These are phyloP conservation scores for Taxillus chinensis DNA, from an alignment of 164 flowering plant species.

Conservation along the genomic window DNA sequence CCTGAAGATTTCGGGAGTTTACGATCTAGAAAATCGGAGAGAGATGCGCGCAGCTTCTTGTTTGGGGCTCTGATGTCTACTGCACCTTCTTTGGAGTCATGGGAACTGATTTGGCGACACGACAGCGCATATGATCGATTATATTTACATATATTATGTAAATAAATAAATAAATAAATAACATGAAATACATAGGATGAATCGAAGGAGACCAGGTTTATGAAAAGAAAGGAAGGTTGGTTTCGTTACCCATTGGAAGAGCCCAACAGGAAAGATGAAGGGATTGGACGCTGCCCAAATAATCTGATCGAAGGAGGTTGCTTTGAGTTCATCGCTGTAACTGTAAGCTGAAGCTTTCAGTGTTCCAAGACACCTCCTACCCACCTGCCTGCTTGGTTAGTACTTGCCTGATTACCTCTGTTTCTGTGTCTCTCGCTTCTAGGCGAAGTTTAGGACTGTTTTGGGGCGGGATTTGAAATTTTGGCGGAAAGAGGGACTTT, in stretches of 20 bases:
- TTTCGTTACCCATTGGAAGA: conserved; percentile 19
- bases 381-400: too few relatives aligned
- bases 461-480: too few relatives aligned
- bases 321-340: conserved; percentile 15
- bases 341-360: not conserved
- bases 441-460: too few relatives aligned
- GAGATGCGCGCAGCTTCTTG: conserved; percentile 27
- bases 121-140: not conserved
- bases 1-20: conserved; percentile 32
- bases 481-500: too few relatives aligned
- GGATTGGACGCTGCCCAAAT: conserved; percentile 36
- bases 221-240: not conserved
- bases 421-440: too few relatives aligned
- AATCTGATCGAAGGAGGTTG: conserved; percentile 16
- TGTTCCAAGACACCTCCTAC: too few relatives aligned
- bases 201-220: not conserved
- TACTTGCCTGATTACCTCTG: too few relatives aligned
- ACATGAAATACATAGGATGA: not conserved
- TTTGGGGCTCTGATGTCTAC: conserved; percentile 9
- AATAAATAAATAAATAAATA: not conserved
- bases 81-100: conserved; percentile 12
- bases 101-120: conserved; percentile 7
- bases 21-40: conserved; percentile 50
- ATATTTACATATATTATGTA: not conserved
- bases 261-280: conserved; percentile 22